Base-by-base conservation (phyloP, 2,329 filamentous ascomycete genomes). In the Raffaelea ambrosiae region DNA sequence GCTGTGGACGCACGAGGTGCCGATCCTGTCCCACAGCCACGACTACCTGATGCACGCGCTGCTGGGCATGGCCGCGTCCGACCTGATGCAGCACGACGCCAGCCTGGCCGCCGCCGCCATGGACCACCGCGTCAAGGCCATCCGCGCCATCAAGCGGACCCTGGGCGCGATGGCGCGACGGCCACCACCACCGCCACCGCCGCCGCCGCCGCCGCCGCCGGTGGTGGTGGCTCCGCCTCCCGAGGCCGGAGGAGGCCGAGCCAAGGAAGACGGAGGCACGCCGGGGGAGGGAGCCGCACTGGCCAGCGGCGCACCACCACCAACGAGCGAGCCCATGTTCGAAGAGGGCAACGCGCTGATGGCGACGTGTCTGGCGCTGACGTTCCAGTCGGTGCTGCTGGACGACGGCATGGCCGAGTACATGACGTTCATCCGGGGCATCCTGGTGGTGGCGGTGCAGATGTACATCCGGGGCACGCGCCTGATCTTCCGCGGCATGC, bases 41-140 rank as follows among this genome's bases (percentile, higher is more conserved):
- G 77, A 83, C 48, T 84, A 79, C 50, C 69, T 85, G 10, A 84
- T 87, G 76, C 83, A 87, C 59, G 79, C 82, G 4, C 81, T 87
- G 44, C 71, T 85, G 0, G 81, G 81, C 13, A 72, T 84, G 51
- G 72, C 83, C 1, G 84, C 83, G 29, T 85, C 82, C 0, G 79
- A 86, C 53, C 70, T 86, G 4, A 71, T 74, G 55, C 63, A 65
- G 4, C 61, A 67, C 1, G 77, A 76, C 49, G 60, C 70, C 2
- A 70, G 69, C 50, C 71, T 85, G 18, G 62, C 73, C 14, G 66
- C 73, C 14, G 71, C 75, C 26, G 81, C 82, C 39, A 77, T 86
- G 65, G 67, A 68, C 33, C 83, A 86, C 60, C 78, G 83, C 19
- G 66, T 84, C 46, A 77, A 83, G 50, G 81, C 83, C 5, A 77